phyloP scores from a whole-genome alignment of 2,329 filamentous ascomycete genomes.

The Plenodomus biglobosus region DNA sequence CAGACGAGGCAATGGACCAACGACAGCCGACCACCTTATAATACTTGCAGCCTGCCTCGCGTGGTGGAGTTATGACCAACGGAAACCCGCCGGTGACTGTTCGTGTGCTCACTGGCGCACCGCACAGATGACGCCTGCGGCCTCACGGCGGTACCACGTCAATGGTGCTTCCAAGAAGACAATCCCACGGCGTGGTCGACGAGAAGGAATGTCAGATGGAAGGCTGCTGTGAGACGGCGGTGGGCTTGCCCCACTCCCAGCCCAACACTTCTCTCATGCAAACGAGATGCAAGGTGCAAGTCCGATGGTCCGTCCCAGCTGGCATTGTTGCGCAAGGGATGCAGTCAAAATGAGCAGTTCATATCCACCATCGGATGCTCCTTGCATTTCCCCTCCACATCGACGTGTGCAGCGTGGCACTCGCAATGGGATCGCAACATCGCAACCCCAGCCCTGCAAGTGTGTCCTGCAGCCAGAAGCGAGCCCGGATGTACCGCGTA shows the following conservation, averaged over 20 bases:
- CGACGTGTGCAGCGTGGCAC: neutral
- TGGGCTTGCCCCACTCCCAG: neutral
- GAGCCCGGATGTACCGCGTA: neutral
- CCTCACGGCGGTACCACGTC: neutral
- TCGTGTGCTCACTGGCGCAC: neutral
- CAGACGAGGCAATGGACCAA: neutral
- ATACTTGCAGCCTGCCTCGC: neutral
- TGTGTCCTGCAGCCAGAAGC: neutral
- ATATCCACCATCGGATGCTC: neutral
- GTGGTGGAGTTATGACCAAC: neutral
- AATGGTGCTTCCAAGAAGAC: neutral
- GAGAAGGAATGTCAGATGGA: neutral
- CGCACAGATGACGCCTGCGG: neutral
- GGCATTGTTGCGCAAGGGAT: neutral
- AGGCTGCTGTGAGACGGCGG: neutral
- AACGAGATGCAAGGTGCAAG: neutral
- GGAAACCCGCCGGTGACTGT: neutral
- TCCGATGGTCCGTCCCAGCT: neutral
- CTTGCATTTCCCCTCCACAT: neutral
- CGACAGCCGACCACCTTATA: neutral
- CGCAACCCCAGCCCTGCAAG: neutral
- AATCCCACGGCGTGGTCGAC: slow-evolving; percentile 5
- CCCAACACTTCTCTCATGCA: neutral
- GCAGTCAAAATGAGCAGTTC: neutral
- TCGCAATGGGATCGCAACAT: neutral